Percentiles rank a stretch among this genome's conserved stretches.
Conservation (phyloP, 371 early-diverging fungal genomes). For the Paramicrosporidium saccamoebae region DNA sequence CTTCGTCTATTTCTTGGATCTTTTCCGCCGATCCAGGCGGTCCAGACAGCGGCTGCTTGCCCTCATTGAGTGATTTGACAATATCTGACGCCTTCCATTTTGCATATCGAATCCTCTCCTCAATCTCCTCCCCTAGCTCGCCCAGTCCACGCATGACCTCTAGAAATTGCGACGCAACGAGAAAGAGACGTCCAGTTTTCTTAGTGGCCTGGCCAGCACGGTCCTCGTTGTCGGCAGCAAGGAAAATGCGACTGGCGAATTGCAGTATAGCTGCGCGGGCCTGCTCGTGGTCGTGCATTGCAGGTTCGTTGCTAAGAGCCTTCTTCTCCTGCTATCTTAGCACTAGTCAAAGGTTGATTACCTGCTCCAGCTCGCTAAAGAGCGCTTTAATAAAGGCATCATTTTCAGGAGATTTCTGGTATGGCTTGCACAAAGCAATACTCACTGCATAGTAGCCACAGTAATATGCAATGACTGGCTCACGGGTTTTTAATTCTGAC, state of each 20-base stretch:
- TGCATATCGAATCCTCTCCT: conserved; percentile 67
- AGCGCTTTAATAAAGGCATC: conserved; percentile 22
- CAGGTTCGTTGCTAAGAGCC: conserved; percentile 18
- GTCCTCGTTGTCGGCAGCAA: conserved; percentile 70
- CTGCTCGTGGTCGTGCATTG: conserved; percentile 32
- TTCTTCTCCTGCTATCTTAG: conserved; percentile 18
- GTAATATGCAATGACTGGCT: conserved; percentile 64
- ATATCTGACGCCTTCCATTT: conserved; percentile 84
- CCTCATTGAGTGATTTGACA: conserved; percentile 59
- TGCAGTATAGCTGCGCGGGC: conserved; percentile 50
- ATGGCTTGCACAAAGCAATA: conserved; percentile 28
- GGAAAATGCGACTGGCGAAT: conserved; percentile 66
- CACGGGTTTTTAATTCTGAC: conserved; percentile 26
- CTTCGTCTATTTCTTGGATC: not conserved
- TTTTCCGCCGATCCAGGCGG: conserved; percentile 9
- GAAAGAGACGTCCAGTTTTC: conserved; percentile 13
- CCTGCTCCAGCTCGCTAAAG: conserved; percentile 38
- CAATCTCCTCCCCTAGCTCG: conserved; percentile 27
- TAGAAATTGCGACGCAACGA: conserved; percentile 45
- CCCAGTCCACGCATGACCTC: conserved; percentile 46
- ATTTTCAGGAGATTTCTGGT: conserved; percentile 13
- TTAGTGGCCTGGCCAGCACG: conserved; percentile 28
- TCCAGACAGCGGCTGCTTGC: conserved; percentile 25
- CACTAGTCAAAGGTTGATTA: conserved; percentile 4
- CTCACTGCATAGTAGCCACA: conserved; percentile 69